phyloP scores from a whole-genome alignment of 176 grass and related monocot species.

The Zea luxurians region DNA sequence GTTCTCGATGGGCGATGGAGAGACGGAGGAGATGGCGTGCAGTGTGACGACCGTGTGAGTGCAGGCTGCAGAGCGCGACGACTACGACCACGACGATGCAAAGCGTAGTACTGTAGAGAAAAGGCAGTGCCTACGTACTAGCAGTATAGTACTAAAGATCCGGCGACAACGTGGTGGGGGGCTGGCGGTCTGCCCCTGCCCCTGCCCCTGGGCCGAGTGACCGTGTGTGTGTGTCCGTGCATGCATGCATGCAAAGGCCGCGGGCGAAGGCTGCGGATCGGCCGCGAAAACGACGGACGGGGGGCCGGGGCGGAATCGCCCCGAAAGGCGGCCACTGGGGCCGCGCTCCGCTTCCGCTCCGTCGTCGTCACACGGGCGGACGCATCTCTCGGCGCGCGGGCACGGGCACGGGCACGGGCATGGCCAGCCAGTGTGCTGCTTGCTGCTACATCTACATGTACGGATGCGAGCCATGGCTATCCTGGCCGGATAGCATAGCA shows the following conservation, averaged over 20 bases:
- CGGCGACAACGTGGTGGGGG: conserved; percentile 39
- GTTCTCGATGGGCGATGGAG: conserved; percentile 27
- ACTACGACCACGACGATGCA: not conserved
- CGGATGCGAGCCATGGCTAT: not conserved
- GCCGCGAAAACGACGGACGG: conserved; percentile 23
- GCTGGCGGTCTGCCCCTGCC: not conserved
- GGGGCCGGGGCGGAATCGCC: not conserved
- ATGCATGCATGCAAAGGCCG: conserved; percentile 6
- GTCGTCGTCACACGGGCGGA: conserved; percentile 33
- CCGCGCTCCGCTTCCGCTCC: not conserved
- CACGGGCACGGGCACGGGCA: not conserved
- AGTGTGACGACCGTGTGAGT: not conserved
- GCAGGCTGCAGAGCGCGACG: not conserved
- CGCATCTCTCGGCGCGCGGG: conserved; percentile 27
- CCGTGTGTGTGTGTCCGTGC: not conserved
- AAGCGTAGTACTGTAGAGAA: not conserved
- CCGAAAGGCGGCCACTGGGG: not conserved
- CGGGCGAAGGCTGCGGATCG: conserved; percentile 14
- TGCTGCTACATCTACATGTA: not conserved
- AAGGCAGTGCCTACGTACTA: not conserved
- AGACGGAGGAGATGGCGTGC: not conserved
- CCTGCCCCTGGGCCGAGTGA: not conserved
- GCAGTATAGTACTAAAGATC: not conserved
- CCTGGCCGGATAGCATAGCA: not conserved
- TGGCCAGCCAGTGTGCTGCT: not conserved